Evolutionary conservation across 352 stramenopile species (phyloP).

Genomic region (Phytophthora brassicae): DNA sequence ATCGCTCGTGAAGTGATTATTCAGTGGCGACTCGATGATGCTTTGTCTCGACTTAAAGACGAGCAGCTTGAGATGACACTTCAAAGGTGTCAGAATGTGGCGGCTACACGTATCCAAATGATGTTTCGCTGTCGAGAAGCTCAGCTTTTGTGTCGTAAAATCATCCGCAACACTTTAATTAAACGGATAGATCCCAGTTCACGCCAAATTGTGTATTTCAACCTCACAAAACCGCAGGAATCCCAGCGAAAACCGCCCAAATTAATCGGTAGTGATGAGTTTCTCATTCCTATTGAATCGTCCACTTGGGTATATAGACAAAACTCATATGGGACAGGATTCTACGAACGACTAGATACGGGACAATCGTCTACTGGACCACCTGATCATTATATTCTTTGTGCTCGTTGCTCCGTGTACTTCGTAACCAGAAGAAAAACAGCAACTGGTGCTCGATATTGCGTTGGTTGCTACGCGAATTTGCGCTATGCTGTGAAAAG

Average conservation of each 20-base stretch:
- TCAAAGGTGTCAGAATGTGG: slow-evolving; percentile 33
- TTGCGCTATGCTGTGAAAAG: slow-evolving; percentile 15
- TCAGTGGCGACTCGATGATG: slow-evolving; percentile 49
- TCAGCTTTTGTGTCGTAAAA: slow-evolving; percentile 35
- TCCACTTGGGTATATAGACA: slow-evolving; percentile 59
- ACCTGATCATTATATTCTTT: slow-evolving; percentile 62
- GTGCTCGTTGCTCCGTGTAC: slow-evolving; percentile 44
- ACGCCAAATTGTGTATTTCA: slow-evolving; percentile 62
- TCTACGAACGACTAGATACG: slow-evolving; percentile 52
- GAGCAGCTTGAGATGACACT: slow-evolving; percentile 39
- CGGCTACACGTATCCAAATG: slow-evolving; percentile 62
- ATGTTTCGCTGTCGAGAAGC: slow-evolving; percentile 63
- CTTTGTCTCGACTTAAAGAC: slow-evolving; percentile 30
- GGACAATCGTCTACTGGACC: slow-evolving; percentile 42
- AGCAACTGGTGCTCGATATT: slow-evolving; percentile 48
- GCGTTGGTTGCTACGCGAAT: slow-evolving; percentile 64
- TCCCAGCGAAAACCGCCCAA: slow-evolving; percentile 37
- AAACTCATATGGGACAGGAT: slow-evolving; percentile 47
- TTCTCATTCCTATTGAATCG: slow-evolving; percentile 58
- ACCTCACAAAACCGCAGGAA: slow-evolving; percentile 42
- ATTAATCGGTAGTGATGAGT: slow-evolving; percentile 56
- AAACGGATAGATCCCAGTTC: slow-evolving; percentile 63
- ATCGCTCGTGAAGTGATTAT: slow-evolving; percentile 69
- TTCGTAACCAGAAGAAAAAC: slow-evolving; percentile 60
- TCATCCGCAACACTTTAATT: slow-evolving; percentile 56